These are phyloP conservation scores for Incumbomyces delicatus DNA, from an alignment of 2,329 filamentous ascomycete species.

Conservation along the genomic window DNA sequence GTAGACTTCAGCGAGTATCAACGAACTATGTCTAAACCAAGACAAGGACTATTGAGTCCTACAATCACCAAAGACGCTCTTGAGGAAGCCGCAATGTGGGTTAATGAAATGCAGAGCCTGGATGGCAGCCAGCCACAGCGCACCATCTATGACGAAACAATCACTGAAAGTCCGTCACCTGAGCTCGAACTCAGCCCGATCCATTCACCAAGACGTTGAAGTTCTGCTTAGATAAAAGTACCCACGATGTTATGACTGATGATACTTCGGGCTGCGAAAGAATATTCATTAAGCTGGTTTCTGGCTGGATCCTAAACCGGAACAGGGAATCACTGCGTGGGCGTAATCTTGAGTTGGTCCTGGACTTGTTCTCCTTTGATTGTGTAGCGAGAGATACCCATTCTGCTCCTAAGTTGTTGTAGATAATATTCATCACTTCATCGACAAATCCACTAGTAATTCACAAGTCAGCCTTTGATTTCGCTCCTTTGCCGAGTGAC, in stretches of 20 bases:
- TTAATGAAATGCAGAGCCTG: not conserved
- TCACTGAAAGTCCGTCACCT: not conserved
- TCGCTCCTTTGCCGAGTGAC: too few relatives aligned
- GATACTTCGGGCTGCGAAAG: not conserved
- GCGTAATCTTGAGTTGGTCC: too few relatives aligned
- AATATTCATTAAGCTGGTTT: too few relatives aligned
- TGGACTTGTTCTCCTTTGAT: too few relatives aligned
- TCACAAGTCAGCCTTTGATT: too few relatives aligned
- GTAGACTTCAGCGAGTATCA: not conserved
- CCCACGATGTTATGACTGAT: not conserved
- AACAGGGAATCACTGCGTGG: too few relatives aligned
- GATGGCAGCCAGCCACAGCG: not conserved
- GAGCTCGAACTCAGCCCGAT: not conserved
- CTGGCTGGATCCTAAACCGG: too few relatives aligned
- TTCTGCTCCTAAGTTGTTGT: too few relatives aligned
- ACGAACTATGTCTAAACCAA: conserved; percentile 2
- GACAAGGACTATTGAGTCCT: conserved; percentile 18
- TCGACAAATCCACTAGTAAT: too few relatives aligned
- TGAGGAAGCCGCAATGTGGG: conserved; percentile 12
- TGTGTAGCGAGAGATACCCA: too few relatives aligned
- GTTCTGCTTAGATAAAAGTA: not conserved
- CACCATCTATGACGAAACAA: not conserved
- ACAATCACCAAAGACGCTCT: conserved; percentile 12
- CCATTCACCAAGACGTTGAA: not conserved
- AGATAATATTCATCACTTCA: too few relatives aligned